phyloP scores from a whole-genome alignment of 495 filamentous ascomycete species.

The Penicillium silybi region DNA sequence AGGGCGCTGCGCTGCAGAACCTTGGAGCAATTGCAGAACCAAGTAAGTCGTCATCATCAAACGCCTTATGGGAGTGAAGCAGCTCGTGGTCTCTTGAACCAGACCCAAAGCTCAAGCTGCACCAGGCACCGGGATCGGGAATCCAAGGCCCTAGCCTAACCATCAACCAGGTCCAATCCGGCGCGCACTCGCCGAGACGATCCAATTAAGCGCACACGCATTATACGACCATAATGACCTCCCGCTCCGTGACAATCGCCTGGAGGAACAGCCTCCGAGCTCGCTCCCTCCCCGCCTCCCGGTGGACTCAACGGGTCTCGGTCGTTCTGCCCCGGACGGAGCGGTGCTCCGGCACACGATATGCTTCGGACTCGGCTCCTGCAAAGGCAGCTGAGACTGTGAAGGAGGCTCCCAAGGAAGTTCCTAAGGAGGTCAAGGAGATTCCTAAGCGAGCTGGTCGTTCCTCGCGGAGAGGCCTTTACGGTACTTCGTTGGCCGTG shows the following conservation, averaged over 20 bases:
- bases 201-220: slow-evolving; percentile 14
- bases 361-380: slow-evolving; percentile 29
- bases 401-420: slow-evolving; percentile 29
- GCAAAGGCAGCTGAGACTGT: slow-evolving; percentile 12
- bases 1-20: slow-evolving; percentile 11
- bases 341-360: slow-evolving; percentile 19
- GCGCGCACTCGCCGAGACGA: slow-evolving; percentile 14
- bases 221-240: slow-evolving; percentile 20
- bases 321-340: slow-evolving; percentile 11
- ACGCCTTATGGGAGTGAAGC: background rate
- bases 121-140: background rate
- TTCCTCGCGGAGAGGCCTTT: slow-evolving; percentile 43
- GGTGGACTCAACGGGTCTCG: slow-evolving; percentile 24
- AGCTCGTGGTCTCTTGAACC: background rate
- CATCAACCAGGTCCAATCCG: slow-evolving; percentile 14
- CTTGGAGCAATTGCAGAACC: slow-evolving; percentile 10
- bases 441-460: slow-evolving; percentile 34
- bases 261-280: slow-evolving; percentile 28
- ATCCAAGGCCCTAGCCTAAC: slow-evolving; percentile 11
- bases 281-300: slow-evolving; percentile 25
- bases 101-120: background rate
- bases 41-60: slow-evolving; percentile 6
- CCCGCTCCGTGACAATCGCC: slow-evolving; percentile 23
- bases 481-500: slow-evolving; percentile 53
- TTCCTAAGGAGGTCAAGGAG: slow-evolving; percentile 27